A percentile compares a stretch with the other conserved stretches of the same genome.
phyloP scores from a whole-genome alignment of 768 basidiomycete species.

The Hirschioporus abietinus region DNA sequence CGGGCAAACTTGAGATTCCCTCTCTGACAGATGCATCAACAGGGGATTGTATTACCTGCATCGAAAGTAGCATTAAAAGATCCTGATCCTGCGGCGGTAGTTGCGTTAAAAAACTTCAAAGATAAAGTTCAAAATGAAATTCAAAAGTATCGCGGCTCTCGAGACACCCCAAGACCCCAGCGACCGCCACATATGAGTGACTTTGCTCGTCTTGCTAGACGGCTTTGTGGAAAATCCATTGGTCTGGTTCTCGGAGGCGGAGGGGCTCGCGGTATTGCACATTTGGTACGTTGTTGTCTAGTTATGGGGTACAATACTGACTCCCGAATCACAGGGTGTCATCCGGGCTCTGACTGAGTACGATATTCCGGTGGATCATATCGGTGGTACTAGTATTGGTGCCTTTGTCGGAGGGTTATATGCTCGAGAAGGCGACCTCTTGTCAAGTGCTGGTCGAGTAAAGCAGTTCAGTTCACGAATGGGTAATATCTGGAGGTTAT shows the following conservation, averaged over 20 bases:
- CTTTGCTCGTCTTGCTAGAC: constrained; percentile 84
- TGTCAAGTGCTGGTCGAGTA: constrained; percentile 77
- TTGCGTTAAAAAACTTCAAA: constrained; percentile 86
- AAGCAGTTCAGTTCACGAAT: constrained; percentile 91
- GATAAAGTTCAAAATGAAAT: constrained; percentile 88
- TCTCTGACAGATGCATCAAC: constrained; percentile 8
- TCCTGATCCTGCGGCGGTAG: constrained; percentile 85
- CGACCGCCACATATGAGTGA: constrained; percentile 83
- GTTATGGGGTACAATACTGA: constrained; percentile 22
- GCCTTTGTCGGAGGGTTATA: constrained; percentile 92
- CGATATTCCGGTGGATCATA: constrained; percentile 90
- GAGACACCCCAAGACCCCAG: constrained; percentile 60
- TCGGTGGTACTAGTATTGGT: constrained; percentile 93
- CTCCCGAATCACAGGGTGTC: constrained; percentile 56
- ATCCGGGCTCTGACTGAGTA: constrained; percentile 88
- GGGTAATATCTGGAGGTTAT: constrained; percentile 89
- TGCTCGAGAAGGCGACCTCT: constrained; percentile 87
- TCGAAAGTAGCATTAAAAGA: constrained; percentile 50
- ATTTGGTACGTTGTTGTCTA: constrained; percentile 45
- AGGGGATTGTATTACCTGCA: constrained; percentile 69
- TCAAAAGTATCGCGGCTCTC: constrained; percentile 73
- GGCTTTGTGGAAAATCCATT: constrained; percentile 89
- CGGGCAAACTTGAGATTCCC: not conserved
- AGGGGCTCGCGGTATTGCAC: constrained; percentile 87
- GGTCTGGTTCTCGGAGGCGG: constrained; percentile 95